Conservation (phyloP, 164 flowering plant species). For the Taxillus chinensis region DNA sequence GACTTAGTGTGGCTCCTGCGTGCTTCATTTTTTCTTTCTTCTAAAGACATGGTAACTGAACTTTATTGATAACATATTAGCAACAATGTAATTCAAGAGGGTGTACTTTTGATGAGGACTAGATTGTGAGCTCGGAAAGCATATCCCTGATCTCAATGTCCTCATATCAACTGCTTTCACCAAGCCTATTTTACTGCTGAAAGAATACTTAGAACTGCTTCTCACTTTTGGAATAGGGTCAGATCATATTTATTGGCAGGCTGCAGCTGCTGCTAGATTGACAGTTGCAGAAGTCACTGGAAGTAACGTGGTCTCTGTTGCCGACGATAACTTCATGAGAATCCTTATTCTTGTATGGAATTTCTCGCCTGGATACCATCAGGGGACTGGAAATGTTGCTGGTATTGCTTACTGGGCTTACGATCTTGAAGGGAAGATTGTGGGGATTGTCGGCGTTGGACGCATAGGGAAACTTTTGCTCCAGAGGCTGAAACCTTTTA, state of each 20-base stretch:
- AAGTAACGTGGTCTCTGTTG: constrained; percentile 92
- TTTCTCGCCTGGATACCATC: constrained; percentile 79
- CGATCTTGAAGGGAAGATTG: constrained; percentile 91
- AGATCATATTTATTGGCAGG: constrained; percentile 83
- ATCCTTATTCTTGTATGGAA: constrained; percentile 86
- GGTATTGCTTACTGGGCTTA: constrained; percentile 79
- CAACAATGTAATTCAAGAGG: too few relatives aligned
- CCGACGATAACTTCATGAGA: constrained; percentile 98
- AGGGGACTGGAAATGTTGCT: constrained; percentile 98
- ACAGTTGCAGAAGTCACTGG: constrained; percentile 99
- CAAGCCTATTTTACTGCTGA: constrained; percentile 96
- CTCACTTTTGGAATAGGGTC: constrained; percentile 97
- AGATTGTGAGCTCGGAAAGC: constrained; percentile 66
- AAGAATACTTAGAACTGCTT: constrained; percentile 76
- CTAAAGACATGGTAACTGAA: too few relatives aligned
- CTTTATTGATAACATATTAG: too few relatives aligned
- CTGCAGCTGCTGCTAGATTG: constrained; percentile 90
- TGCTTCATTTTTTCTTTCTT: too few relatives aligned
- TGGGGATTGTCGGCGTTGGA: constrained; percentile 92
- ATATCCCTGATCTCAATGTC: constrained; percentile 86
- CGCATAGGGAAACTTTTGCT: constrained; percentile 82
- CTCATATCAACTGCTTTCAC: constrained; percentile 89
- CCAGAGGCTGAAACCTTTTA: constrained; percentile 88
- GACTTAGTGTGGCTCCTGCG: too few relatives aligned
- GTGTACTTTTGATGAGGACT: too few relatives aligned